Evolutionary conservation across 2,329 filamentous ascomycete genomes (phyloP), one percentile per base, ranked within the genome.

Genomic region (Sporothrix pallida): DNA sequence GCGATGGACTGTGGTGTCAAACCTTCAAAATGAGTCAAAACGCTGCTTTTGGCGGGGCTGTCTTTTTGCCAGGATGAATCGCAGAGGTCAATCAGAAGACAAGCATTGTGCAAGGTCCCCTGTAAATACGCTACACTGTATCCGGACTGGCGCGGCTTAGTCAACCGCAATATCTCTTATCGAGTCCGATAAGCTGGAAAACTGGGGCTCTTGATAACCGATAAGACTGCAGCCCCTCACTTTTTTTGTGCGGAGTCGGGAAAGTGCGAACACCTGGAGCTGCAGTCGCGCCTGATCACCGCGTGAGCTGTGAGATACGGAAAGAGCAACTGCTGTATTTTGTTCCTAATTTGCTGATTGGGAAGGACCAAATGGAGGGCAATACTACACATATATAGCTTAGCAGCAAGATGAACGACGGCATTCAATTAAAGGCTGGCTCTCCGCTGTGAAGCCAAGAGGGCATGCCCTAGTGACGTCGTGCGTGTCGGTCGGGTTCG

Each of bases 171-270:
- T 26, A 26, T 15, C n/a, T 31, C 44, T 67, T 67, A 67, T 67
- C 63, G 44, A 20, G 26, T 9, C 2, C 20, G 70, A 67, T 72
- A 67, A 56, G 15, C 9, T n/a, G 1, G 15, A 5, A 17, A 8
- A 31, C 12, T 37, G 65, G 20, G 9, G 65, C 12, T 15, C 0
- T 0, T 7, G 65, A 72, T 48, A 56, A 72, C 23, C 12, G 62
- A 72, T 72, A 58, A 68, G 62, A 26, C 20, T 31, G 13, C 15
- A 23, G 62, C 71, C 71, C 71, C 71, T 72, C 71, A 68, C 37
- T 48, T 65, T 48, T 20, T 46, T 54, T 48, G n/a, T 50, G 56
- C 70, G 46, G 63, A 68, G 63, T 48, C 63, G 20, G 15, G n/a
- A 44, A 46, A 15, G 42, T 48, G 9, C 62, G 42, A 65, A n/a